Base-by-base conservation (phyloP, 1,284 basidiomycete species). In the Microbotryum silenes-acaulis region DNA sequence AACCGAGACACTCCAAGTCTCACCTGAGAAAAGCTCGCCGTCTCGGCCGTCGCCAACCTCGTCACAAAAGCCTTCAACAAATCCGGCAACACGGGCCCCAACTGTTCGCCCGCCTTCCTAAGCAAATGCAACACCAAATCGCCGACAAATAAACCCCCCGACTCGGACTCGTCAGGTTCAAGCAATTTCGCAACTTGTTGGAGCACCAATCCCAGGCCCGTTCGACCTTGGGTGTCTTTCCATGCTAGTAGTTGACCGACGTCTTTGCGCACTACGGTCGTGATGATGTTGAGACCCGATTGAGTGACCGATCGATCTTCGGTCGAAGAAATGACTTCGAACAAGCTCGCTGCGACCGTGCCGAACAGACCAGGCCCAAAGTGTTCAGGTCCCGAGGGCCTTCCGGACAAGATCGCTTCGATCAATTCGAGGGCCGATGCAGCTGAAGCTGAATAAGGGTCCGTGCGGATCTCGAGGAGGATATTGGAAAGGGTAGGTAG, bases 121-220 rank as follows among this genome's bases (percentile, higher is more conserved):
- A 98, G 79, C 23, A 98, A 78, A 70, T 97, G 91, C 65, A 97
- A 88, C 72, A 98, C 89, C 49, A 98, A 80, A 72, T 97, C 92
- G 47, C 94, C 94, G 50, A 97, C 86, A 56, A 88, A 87, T 12
- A 97, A 81, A 14, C 92, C 92, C 47, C 89, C 91, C 2, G 90
- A 87, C 64, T 91, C 85, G 65, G 81, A 85, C 61, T 77, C 77
- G 20, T 72, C 72, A 0, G 80, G 80, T 59, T 85, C 81, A 16
- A 97, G 79, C 54, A 88, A 81, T 65, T 82, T 84, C 16, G 86
- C 89, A 21, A 96, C 83, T 21, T 93, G 77, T 21, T 79, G 79
- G 51, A 94, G 79, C 25, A 88, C 81, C 63, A 84, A 80, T 21
- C 86, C 84, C 12, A 94, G 81, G 12, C 92, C 91, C 49, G 81